Evolutionary conservation across 208 protist species (phyloP).

Genomic region (Tritrichomonas musculus): DNA sequence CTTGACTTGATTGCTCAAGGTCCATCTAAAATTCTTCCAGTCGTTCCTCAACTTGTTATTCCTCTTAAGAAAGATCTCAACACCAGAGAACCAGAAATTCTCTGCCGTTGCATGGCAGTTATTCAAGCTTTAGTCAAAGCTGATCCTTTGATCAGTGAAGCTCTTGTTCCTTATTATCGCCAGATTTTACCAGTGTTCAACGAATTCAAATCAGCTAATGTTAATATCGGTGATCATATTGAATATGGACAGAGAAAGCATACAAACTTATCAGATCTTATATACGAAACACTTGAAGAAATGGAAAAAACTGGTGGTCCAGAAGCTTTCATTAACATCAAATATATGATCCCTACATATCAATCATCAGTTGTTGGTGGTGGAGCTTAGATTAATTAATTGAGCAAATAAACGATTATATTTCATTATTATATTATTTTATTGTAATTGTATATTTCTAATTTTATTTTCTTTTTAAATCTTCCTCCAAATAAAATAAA

Average conservation of each 20-base stretch:
- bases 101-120: conserved; percentile 82
- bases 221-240: conserved; percentile 74
- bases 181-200: conserved; percentile 97
- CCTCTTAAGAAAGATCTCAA: conserved; percentile 93
- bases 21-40: conserved; percentile 82
- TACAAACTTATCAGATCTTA: conserved; percentile 76
- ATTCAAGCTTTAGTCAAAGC: conserved; percentile 85
- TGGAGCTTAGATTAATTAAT: background rate
- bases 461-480: too few relatives aligned
- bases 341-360: conserved; percentile 76
- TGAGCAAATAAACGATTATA: too few relatives aligned
- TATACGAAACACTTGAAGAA: conserved; percentile 91
- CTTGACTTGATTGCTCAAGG: conserved; percentile 64
- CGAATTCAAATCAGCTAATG: conserved; percentile 84
- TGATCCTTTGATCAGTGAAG: conserved; percentile 80
- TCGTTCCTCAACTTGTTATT: conserved; percentile 94
- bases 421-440: too few relatives aligned
- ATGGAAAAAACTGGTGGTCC: conserved; percentile 66
- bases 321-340: conserved; percentile 75
- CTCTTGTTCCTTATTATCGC: conserved; percentile 93
- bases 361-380: conserved; percentile 43
- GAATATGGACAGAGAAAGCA: conserved; percentile 78
- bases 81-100: conserved; percentile 82
- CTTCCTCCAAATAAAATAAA: too few relatives aligned
- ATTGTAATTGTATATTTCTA: too few relatives aligned